Percentiles rank a stretch among this genome's conserved stretches.
phyloP scores from a whole-genome alignment of 2,329 filamentous ascomycete genomes.

The Pseudocercospora musae region DNA sequence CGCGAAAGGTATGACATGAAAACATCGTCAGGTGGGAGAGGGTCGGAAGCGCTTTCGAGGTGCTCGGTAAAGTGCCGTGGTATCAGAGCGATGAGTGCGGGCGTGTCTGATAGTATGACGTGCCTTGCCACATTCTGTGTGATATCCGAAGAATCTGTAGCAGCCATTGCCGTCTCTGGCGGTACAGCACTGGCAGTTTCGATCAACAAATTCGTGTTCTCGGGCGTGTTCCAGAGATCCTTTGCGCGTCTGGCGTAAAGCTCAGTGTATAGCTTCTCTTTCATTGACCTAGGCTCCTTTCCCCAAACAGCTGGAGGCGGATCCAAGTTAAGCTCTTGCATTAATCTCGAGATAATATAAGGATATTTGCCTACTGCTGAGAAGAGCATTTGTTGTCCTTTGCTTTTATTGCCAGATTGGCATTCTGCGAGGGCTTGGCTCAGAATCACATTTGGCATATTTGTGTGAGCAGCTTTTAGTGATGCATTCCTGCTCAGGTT shows the following conservation, averaged over 20 bases:
- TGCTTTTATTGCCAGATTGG: slow-evolving; percentile 63
- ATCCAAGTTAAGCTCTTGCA: slow-evolving; percentile 75
- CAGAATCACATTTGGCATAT: slow-evolving; percentile 69
- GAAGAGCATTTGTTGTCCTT: slow-evolving; percentile 63
- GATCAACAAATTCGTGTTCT: slow-evolving; percentile 65
- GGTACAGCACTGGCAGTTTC: slow-evolving; percentile 60
- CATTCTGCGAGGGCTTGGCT: slow-evolving; percentile 73
- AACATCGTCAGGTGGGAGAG: slow-evolving; percentile 64
- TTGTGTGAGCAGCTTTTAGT: slow-evolving; percentile 49
- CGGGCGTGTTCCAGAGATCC: slow-evolving; percentile 80
- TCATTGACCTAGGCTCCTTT: slow-evolving; percentile 60
- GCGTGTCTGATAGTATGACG: slow-evolving; percentile 73
- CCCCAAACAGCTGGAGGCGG: slow-evolving; percentile 81
- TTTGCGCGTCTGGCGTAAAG: slow-evolving; percentile 75
- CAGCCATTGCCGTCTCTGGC: slow-evolving; percentile 40
- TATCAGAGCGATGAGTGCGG: slow-evolving; percentile 65
- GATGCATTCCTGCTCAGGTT: slow-evolving; percentile 58
- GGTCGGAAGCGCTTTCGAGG: slow-evolving; percentile 74
- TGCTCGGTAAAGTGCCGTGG: slow-evolving; percentile 62
- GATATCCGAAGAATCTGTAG: slow-evolving; percentile 41
- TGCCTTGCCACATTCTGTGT: slow-evolving; percentile 65
- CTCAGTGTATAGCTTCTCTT: slow-evolving; percentile 67
- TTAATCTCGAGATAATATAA: slow-evolving; percentile 79
- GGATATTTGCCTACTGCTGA: slow-evolving; percentile 70
- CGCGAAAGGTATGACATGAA: slow-evolving; percentile 15